phyloP scores from a whole-genome alignment of 768 basidiomycete species.

The Cubamyces lactineus region DNA sequence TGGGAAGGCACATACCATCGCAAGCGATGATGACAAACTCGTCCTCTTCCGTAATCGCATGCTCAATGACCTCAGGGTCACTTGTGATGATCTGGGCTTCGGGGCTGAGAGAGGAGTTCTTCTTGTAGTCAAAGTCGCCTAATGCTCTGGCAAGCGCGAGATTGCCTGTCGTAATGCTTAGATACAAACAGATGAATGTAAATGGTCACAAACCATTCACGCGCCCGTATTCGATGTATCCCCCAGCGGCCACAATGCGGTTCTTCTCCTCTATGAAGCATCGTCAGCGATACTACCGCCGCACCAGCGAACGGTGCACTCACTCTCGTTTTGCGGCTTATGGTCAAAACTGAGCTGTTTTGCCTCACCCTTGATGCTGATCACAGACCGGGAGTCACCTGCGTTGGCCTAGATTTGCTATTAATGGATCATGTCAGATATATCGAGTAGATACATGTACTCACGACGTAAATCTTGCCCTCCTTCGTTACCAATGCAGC shows the following conservation, averaged over 20 bases:
- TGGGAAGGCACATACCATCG: slow-evolving; percentile 66
- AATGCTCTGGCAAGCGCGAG: slow-evolving; percentile 93
- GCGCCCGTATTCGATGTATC: slow-evolving; percentile 94
- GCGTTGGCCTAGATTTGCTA: slow-evolving; percentile 83
- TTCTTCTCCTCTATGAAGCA: slow-evolving; percentile 68
- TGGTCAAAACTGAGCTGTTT: slow-evolving; percentile 93
- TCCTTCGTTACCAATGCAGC: slow-evolving; percentile 82
- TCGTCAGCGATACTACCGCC: slow-evolving; percentile 11
- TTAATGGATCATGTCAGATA: not conserved
- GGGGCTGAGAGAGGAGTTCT: slow-evolving; percentile 76
- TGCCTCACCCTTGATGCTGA: slow-evolving; percentile 82
- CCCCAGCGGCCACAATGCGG: slow-evolving; percentile 89
- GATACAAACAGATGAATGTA: not conserved
- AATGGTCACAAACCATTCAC: slow-evolving; percentile 74
- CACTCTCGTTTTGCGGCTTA: slow-evolving; percentile 88
- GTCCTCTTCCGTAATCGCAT: slow-evolving; percentile 84
- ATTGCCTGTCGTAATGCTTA: slow-evolving; percentile 62
- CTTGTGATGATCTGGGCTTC: slow-evolving; percentile 95
- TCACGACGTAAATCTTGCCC: slow-evolving; percentile 76
- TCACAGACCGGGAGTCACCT: slow-evolving; percentile 92
- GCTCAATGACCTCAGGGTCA: slow-evolving; percentile 87
- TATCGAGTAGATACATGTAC: slow-evolving; percentile 32
- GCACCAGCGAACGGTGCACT: slow-evolving; percentile 33
- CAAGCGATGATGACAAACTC: slow-evolving; percentile 97
- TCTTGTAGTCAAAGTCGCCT: slow-evolving; percentile 99